Evolutionary conservation across 345 rosid genomes (phyloP), one percentile per base, ranked within the genome.

Genomic region (Pistacia atlantica): DNA sequence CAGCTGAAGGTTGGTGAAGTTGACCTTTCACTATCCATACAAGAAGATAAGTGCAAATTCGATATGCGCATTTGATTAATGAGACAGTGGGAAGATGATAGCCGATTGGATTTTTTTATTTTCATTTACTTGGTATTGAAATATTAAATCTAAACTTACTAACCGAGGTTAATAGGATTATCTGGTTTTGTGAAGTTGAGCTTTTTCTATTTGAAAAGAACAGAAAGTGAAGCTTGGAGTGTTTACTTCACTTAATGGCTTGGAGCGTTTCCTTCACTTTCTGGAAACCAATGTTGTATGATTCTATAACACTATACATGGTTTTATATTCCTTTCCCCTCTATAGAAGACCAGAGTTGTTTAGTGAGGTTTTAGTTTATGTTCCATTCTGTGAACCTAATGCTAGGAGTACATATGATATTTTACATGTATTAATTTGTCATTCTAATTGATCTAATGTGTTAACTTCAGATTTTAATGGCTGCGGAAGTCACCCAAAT

Each of bases 401-500:
- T 4, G 25, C 37, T 72, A 28, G 72, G 46, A 52, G 11, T n/a
- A 55, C 9, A 22, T 18, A 46, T 31, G 48, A 73, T 18, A 61
- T 49, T 73, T 18, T 18, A 42, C n/a, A 10, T 62, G 1, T 48
- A 5, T 33, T 17, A 45, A 28, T 61, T 20, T n/a, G 5, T 22
- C 54, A 20, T 38, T 20, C 25, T 48, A 42, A 74, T 74, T 54
- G 5, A 10, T 63, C 13, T 52, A 18, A 6, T 55, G 10, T 65
- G 63, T 65, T 67, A 8, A 52, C 31, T 65, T 55, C 60, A 74
- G 77, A 63, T 74, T 35, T 31, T 31, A 74, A 75, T 79, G 80
- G 82, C 84, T 0, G 82, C 85, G 88, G 95, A 89, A 77, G 88
- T 91, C 58, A 91, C 95, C 6, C 89, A 89, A 84, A 82, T 91